These are phyloP conservation scores for Arxiozyma telluris DNA, from an alignment of 1,139 yeast genomes.

Conservation along the genomic window DNA sequence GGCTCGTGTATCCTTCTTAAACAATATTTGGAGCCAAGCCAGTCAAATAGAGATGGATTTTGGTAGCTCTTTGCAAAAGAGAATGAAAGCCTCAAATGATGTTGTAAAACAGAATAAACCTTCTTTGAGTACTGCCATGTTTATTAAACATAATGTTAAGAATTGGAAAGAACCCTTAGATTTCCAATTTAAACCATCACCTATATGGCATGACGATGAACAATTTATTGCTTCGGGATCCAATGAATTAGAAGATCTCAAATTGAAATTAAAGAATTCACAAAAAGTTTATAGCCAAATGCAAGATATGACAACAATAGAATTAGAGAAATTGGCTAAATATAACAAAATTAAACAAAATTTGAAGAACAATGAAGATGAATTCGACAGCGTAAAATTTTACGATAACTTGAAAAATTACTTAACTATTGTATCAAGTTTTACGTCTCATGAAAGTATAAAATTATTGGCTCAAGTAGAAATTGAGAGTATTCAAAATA, in stretches of 20 bases:
- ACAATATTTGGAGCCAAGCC: conserved; percentile 61
- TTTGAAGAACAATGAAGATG: conserved; percentile 29
- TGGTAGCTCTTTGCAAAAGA: conserved; percentile 44
- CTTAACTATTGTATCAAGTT: conserved; percentile 47
- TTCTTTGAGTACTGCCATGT: conserved; percentile 77
- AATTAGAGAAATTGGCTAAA: conserved; percentile 28
- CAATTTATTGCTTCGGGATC: conserved; percentile 51
- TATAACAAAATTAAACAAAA: conserved; percentile 34
- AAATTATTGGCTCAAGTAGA: conserved; percentile 76
- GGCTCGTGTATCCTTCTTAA: conserved; percentile 61
- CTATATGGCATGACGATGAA: conserved; percentile 97
- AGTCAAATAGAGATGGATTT: conserved; percentile 53
- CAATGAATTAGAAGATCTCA: conserved; percentile 57
- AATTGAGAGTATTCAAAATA: conserved; percentile 80
- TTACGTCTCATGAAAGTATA: conserved; percentile 63
- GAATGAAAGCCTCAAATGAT: conserved; percentile 44
- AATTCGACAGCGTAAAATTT: conserved; percentile 39
- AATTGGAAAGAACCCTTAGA: conserved; percentile 84
- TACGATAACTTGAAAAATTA: conserved; percentile 48
- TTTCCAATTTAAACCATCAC: conserved; percentile 75
- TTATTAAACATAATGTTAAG: conserved; percentile 71
- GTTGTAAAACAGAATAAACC: conserved; percentile 69
- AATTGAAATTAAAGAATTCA: conserved; percentile 47
- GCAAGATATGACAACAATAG: conserved; percentile 32
- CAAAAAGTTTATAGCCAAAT: conserved; percentile 39